Base-by-base conservation (phyloP, 176 grass and related monocot species). In the Hordeum marinum region DNA sequence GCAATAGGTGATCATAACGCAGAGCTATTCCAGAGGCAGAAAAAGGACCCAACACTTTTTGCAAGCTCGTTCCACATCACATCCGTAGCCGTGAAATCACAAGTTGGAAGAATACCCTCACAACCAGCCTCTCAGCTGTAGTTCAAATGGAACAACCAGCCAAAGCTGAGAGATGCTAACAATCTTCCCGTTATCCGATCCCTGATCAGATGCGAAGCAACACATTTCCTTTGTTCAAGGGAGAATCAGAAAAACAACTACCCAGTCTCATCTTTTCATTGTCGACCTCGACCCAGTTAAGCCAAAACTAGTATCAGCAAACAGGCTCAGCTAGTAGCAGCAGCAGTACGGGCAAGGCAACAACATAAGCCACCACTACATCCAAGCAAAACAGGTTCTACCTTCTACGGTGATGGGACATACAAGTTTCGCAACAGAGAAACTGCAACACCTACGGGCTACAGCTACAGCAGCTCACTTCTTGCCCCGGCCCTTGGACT, bases 381-480 rank as follows among this genome's bases (percentile, higher is more conserved):
- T 72, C 41, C 42, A 12, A 73, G 70, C 41, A 25, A 71, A 71
- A 42, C 45, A 39, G 20, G 52, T 59, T 77, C 60, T 60, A 61
- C 75, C 45, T 48, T 48, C 45, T 48, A 48, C 45, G 39, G 11
- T 5, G 11, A 39, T 60, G 42, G 71, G 70, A 48, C 13, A 48
- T 48, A 13, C 12, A 13, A 11, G 14, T 48, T 48, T 42, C 9
- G 41, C 41, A 42, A 42, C 11, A 42, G 11, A 10, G 10, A 42
- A 59, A 52, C 65, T 40, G 24, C 45, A 75, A 9, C 26, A 20
- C 26, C 8, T 26, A 15, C 8, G 26, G 48, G 12, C 2, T 7
- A 60, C 6, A 43, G 68, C 45, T 73, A 81, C 36, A 36, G 23
- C 69, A 61, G 37, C 37, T 85, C 65, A 90, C 54, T 90, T 90